Evolutionary conservation across 1,284 basidiomycete species (phyloP).

Genomic region (Filobasidium uniguttulatum): DNA sequence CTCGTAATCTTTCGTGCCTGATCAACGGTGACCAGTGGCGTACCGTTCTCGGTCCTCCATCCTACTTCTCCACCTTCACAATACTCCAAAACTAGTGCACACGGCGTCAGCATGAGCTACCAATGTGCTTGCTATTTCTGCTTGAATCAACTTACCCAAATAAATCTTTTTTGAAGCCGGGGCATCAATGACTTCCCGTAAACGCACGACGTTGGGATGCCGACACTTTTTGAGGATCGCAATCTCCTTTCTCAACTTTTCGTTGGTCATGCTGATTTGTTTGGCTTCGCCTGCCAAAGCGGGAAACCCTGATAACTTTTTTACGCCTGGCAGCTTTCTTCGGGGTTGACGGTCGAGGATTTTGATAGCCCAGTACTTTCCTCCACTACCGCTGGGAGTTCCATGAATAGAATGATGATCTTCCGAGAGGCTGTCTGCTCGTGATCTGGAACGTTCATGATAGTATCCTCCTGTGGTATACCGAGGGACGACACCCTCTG

Average conservation of each 20-base stretch:
- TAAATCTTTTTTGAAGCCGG: slow-evolving; percentile 77
- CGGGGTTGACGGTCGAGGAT: slow-evolving; percentile 55
- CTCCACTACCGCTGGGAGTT: not conserved
- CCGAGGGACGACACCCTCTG: no score
- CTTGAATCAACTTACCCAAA: slow-evolving; percentile 54
- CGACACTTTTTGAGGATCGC: slow-evolving; percentile 95
- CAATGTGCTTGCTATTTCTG: slow-evolving; percentile 7
- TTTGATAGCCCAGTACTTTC: slow-evolving; percentile 57
- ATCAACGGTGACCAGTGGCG: slow-evolving; percentile 62
- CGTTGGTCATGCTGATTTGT: slow-evolving; percentile 39
- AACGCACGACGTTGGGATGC: slow-evolving; percentile 79
- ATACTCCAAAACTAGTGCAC: slow-evolving; percentile 75
- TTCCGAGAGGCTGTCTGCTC: no score
- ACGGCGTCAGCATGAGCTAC: slow-evolving; percentile 17
- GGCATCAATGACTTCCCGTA: slow-evolving; percentile 94
- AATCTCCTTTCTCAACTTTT: slow-evolving; percentile 59
- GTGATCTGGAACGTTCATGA: no score
- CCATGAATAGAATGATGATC: no score
- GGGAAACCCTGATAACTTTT: slow-evolving; percentile 14
- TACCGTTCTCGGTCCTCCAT: slow-evolving; percentile 55
- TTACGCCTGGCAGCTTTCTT: slow-evolving; percentile 47
- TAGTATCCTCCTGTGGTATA: no score
- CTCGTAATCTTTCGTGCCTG: slow-evolving; percentile 77
- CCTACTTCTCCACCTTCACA: slow-evolving; percentile 86
- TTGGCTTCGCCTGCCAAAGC: slow-evolving; percentile 35